Percentiles rank a stretch among this genome's conserved stretches.
Evolutionary conservation across 179 eudicot species (phyloP).

Genomic region (Actinidia arguta): DNA sequence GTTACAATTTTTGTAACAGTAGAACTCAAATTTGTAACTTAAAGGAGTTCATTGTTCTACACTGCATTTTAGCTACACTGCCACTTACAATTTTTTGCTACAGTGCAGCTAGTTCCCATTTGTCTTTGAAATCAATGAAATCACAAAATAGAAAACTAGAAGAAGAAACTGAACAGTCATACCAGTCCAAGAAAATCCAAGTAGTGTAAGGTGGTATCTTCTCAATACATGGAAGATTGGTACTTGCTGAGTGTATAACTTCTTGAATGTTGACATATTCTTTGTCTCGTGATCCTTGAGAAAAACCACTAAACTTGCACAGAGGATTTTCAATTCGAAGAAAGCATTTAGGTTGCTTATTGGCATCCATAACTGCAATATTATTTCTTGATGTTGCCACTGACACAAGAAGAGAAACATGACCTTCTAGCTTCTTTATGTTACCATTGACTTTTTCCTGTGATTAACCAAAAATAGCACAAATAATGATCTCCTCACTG

Average conservation of each 20-base stretch:
- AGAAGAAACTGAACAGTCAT: conserved; percentile 23
- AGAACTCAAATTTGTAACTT: too few relatives aligned
- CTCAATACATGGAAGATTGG: conserved; percentile 64
- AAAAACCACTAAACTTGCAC: conserved; percentile 47
- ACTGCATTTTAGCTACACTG: too few relatives aligned
- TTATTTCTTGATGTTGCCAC: conserved; percentile 30
- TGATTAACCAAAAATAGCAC: neutral
- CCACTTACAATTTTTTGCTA: too few relatives aligned
- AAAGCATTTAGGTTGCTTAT: conserved; percentile 44
- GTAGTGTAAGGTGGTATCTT: conserved; percentile 83
- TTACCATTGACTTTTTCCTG: conserved; percentile 72
- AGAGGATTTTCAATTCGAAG: conserved; percentile 55
- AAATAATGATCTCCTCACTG: neutral
- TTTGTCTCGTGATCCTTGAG: conserved; percentile 55
- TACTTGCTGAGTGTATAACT: conserved; percentile 46
- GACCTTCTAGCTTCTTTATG: conserved; percentile 53
- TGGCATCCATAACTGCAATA: conserved; percentile 24
- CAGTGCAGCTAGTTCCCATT: neutral
- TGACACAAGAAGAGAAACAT: conserved; percentile 38
- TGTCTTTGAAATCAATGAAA: neutral
- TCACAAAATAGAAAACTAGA: neutral
- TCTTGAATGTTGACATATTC: conserved; percentile 53
- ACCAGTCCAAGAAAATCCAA: conserved; percentile 86
- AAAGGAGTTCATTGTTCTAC: too few relatives aligned
- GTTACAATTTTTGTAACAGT: too few relatives aligned